Evolutionary conservation across 148 eudicot genomes (phyloP).

Genomic region (Polygonum maritimum): DNA sequence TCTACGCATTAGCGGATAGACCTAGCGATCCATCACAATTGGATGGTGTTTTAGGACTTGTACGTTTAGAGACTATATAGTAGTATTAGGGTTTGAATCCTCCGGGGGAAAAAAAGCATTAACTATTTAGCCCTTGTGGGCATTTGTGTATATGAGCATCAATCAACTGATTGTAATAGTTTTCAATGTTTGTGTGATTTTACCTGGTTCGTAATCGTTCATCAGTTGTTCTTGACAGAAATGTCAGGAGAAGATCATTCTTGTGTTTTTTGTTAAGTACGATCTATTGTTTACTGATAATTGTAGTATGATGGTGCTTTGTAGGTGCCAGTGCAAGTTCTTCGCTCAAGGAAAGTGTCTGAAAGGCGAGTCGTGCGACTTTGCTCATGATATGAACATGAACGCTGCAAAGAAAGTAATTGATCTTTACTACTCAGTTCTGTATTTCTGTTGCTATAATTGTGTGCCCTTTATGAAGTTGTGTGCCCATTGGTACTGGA

Average conservation of each 20-base stretch:
- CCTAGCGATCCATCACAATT: not conserved
- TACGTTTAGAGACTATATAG: not conserved
- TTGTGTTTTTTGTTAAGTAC: not conserved
- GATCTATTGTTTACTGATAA: not conserved
- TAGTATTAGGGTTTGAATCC: not conserved
- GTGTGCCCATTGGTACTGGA: not conserved
- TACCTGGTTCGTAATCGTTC: not conserved
- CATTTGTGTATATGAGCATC: not conserved
- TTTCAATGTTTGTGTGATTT: not conserved
- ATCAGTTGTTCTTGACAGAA: not conserved
- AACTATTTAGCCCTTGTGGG: not conserved
- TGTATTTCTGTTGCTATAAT: not conserved
- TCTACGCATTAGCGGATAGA: not conserved
- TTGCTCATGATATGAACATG: constrained; percentile 81
- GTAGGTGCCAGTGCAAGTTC: constrained; percentile 82
- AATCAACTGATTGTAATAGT: not conserved
- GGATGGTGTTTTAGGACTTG: not conserved
- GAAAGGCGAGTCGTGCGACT: constrained; percentile 92
- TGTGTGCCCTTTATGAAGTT: not conserved
- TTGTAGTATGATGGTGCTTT: constrained; percentile 5
- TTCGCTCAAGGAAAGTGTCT: constrained; percentile 84
- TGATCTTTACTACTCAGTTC: not conserved
- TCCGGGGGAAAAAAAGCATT: not conserved
- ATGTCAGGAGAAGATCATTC: not conserved
- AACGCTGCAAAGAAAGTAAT: constrained; percentile 74